These are phyloP conservation scores for Trichoderma guizhouense DNA, from an alignment of 2,329 filamentous ascomycete species.

Conservation along the genomic window DNA sequence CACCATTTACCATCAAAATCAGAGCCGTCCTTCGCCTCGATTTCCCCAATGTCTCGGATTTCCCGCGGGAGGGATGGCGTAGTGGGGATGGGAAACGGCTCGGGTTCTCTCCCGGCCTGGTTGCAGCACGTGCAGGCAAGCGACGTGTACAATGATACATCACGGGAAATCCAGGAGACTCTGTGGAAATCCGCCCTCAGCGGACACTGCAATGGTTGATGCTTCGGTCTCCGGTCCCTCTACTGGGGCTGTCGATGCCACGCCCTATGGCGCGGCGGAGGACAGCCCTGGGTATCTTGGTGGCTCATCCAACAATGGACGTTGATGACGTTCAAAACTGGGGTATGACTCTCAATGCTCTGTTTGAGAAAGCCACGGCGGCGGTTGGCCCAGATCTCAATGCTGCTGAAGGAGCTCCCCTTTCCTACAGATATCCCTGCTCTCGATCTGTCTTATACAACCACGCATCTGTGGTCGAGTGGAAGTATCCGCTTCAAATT, in stretches of 20 bases:
- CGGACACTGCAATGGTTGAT: neutral
- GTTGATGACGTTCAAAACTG: no score
- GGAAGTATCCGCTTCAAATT: conserved; percentile 31
- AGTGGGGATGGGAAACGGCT: no score
- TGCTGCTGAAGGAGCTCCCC: conserved; percentile 42
- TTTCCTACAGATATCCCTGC: conserved; percentile 31
- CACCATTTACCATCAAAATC: neutral
- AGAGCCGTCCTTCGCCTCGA: neutral
- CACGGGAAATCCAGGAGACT: neutral
- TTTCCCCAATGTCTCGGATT: no score
- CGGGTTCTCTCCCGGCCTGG: no score
- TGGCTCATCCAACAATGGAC: no score
- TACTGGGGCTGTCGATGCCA: neutral
- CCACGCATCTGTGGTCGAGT: conserved; percentile 27
- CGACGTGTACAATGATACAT: neutral
- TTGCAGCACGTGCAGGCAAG: neutral
- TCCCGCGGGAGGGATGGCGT: no score
- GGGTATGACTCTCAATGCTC: no score
- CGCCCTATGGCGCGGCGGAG: neutral
- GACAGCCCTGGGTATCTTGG: neutral
- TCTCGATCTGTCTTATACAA: conserved; percentile 47
- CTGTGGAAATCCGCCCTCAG: neutral
- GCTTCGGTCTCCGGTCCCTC: neutral
- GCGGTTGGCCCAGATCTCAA: conserved; percentile 43
- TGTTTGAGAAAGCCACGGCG: conserved; percentile 35